phyloP scores from a whole-genome alignment of 169 alveolate species.

The Amoebophrya sp. region DNA sequence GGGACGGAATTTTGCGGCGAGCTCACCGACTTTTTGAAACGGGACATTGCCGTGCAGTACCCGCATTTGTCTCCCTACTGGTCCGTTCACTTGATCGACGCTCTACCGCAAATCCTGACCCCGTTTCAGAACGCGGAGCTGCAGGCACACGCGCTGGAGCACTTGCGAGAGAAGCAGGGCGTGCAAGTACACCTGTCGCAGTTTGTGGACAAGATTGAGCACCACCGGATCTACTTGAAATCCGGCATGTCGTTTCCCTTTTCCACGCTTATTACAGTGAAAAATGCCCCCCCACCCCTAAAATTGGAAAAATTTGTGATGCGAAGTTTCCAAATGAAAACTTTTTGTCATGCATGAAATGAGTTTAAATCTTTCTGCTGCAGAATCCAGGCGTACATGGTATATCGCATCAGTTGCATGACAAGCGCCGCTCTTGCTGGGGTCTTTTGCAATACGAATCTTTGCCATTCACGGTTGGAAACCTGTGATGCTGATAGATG shows the following conservation, averaged over 20 bases:
- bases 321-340: no score
- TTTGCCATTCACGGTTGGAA: no score
- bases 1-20: constrained; percentile 4
- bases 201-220: background rate
- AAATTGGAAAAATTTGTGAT: no score
- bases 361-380: no score
- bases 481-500: no score
- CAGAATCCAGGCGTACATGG: no score
- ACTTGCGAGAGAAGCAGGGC: constrained; percentile 4
- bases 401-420: no score
- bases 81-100: background rate
- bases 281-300: no score
- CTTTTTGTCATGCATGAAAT: no score
- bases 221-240: background rate
- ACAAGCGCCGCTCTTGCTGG: no score
- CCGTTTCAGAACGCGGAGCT: constrained; percentile 11
- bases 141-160: background rate
- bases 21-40: background rate
- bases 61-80: background rate
- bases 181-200: background rate
- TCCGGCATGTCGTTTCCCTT: background rate
- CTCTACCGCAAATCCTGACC: background rate
- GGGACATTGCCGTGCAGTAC: background rate
- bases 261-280: no score
- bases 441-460: no score